A percentile compares a stretch with the other conserved stretches of the same genome.
Evolutionary conservation across 306 rosid species (phyloP).

Genomic region (Vicia faba): DNA sequence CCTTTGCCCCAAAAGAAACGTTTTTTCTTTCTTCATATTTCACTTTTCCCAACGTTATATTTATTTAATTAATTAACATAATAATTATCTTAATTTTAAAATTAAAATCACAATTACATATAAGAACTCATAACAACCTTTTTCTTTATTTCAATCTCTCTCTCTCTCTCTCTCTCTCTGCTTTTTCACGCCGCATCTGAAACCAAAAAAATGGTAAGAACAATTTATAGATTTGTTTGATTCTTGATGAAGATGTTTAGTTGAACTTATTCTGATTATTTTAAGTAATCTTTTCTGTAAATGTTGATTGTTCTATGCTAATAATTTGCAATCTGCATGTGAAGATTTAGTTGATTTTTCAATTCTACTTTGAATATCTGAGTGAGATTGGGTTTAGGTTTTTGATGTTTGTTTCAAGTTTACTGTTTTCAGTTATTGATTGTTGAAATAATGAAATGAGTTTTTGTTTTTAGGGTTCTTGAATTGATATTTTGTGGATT

Average conservation of each 20-base stretch:
- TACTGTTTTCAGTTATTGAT: conserved; percentile 34
- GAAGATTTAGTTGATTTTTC: conserved; percentile 29
- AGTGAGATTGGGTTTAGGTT: conserved; percentile 35
- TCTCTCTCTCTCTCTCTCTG: conserved; percentile 36
- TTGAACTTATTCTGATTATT: conserved; percentile 6
- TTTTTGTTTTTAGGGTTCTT: conserved; percentile 35
- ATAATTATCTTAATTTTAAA: conserved; percentile 7
- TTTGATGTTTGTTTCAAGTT: conserved; percentile 14
- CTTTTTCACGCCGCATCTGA: conserved; percentile 40
- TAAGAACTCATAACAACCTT: background rate
- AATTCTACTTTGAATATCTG: conserved; percentile 21
- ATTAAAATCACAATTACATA: background rate
- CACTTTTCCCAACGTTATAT: conserved; percentile 2
- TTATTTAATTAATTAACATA: background rate
- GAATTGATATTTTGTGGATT: conserved; percentile 35
- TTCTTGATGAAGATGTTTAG: conserved; percentile 30
- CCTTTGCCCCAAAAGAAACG: conserved; percentile 23
- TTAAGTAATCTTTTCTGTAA: conserved; percentile 20
- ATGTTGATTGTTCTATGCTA: conserved; percentile 7
- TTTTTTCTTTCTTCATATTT: conserved; percentile 30
- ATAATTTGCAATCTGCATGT: conserved; percentile 24
- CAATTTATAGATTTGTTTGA: conserved; percentile 17
- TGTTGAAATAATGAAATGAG: conserved; percentile 32
- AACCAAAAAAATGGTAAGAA: conserved; percentile 54
- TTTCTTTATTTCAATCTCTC: conserved; percentile 31